phyloP scores from a whole-genome alignment of 169 alveolate genomes.

The Cryptosporidium ryanae region DNA sequence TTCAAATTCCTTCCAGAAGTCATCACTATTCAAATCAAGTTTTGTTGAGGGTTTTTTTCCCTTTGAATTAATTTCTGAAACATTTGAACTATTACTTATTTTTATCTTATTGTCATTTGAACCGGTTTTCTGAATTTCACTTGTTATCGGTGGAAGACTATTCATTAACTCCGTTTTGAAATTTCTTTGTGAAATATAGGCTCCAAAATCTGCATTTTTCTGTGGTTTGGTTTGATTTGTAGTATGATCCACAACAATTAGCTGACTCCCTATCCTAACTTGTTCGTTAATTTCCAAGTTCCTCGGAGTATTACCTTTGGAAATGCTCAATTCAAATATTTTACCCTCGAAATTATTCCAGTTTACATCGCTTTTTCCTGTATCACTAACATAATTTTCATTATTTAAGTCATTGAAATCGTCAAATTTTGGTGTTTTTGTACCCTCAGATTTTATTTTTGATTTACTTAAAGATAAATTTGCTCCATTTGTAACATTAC shows the following conservation, averaged over 20 bases:
- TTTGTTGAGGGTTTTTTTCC: constrained; percentile 40
- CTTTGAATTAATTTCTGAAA: not conserved
- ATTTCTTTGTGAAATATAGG: not conserved
- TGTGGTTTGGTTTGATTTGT: not conserved
- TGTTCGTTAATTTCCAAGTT: not conserved
- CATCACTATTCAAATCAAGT: constrained; percentile 60
- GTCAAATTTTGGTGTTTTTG: not conserved
- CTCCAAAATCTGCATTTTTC: not conserved
- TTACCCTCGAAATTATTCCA: constrained; percentile 63
- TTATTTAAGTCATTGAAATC: not conserved
- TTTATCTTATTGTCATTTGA: not conserved
- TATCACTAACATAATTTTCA: not conserved
- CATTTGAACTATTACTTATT: constrained; percentile 3
- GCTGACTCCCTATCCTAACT: not conserved
- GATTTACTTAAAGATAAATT: not conserved
- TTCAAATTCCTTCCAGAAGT: constrained; percentile 74
- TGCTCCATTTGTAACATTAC: not conserved
- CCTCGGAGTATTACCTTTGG: not conserved
- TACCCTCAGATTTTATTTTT: not conserved
- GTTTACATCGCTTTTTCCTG: not conserved
- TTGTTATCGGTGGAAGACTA: not conserved
- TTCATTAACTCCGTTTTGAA: not conserved
- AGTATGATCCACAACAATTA: not conserved
- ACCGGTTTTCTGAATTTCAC: too few species aligned
- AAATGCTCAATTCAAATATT: constrained; percentile 28